Conservation (phyloP, 257 asterid species). For the Asclepias syriaca region DNA sequence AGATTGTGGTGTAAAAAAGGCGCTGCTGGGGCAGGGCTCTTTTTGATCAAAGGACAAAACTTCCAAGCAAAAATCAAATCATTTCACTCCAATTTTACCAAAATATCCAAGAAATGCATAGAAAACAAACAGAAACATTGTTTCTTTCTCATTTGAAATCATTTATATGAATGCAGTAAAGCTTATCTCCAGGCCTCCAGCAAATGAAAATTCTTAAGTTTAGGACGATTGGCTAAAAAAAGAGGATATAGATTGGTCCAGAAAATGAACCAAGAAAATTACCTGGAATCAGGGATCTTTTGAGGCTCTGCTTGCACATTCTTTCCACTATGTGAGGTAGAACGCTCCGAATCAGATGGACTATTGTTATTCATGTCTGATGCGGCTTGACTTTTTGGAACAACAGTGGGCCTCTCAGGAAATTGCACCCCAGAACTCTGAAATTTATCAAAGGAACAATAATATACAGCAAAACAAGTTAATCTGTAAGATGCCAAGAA, state of each 20-base stretch:
- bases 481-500: neutral
- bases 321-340: constrained; percentile 41
- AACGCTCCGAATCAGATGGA: constrained; percentile 32
- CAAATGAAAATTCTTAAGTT: neutral
- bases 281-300: constrained; percentile 67
- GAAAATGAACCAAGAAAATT: constrained; percentile 8
- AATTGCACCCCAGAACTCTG: constrained; percentile 96
- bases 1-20: neutral
- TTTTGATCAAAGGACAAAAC: neutral
- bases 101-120: neutral
- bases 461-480: constrained; percentile 1
- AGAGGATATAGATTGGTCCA: neutral
- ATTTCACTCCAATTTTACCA: no score
- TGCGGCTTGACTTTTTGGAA: constrained; percentile 38
- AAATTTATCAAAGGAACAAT: constrained; percentile 8
- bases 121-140: neutral
- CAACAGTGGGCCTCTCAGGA: constrained; percentile 53
- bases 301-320: constrained; percentile 40
- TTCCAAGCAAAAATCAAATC: no score
- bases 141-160: neutral
- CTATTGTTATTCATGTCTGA: constrained; percentile 31
- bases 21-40: neutral
- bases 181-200: no score
- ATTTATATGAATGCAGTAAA: neutral
- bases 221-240: neutral